Percentiles rank a stretch among this genome's conserved stretches.
phyloP scores from a whole-genome alignment of 192 early-diverging fungal genomes.

The Physocladia obscura region DNA sequence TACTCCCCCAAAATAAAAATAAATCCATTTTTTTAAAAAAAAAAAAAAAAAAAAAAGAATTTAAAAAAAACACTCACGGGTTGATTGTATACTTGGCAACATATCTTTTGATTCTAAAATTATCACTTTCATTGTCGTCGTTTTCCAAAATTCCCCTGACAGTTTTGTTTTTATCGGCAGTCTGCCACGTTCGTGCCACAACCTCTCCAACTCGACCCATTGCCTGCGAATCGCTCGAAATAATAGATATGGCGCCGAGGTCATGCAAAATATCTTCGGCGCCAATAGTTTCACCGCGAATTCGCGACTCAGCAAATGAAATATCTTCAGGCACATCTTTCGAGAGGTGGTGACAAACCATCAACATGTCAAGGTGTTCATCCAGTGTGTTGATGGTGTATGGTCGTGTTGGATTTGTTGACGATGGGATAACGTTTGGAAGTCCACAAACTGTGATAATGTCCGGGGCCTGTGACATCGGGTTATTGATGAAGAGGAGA shows the following conservation, averaged over 20 bases:
- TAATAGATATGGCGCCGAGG: conserved; percentile 90
- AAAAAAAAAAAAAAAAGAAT: not conserved
- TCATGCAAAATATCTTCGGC: conserved; percentile 97
- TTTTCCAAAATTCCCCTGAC: conserved; percentile 49
- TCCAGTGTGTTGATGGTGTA: conserved; percentile 94
- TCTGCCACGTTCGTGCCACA: conserved; percentile 88
- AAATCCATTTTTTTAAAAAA: no score
- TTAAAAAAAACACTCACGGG: conserved; percentile 60
- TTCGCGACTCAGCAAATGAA: conserved; percentile 93
- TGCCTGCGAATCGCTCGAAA: conserved; percentile 90
- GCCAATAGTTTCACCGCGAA: conserved; percentile 94
- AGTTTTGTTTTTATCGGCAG: conserved; percentile 92
- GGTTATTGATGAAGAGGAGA: no score
- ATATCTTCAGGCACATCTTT: conserved; percentile 94
- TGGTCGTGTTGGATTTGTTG: conserved; percentile 95
- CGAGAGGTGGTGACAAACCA: conserved; percentile 95
- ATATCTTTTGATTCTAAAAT: conserved; percentile 86
- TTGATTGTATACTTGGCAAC: conserved; percentile 98
- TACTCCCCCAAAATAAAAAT: no score
- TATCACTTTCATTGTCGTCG: conserved; percentile 63
- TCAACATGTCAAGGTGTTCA: conserved; percentile 98
- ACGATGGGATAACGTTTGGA: conserved; percentile 86
- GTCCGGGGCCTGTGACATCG: no score
- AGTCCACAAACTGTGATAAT: conserved; percentile 68
- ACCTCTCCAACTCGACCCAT: conserved; percentile 98